phyloP scores from a whole-genome alignment of 306 rosid species.

The Prunus salicina region DNA sequence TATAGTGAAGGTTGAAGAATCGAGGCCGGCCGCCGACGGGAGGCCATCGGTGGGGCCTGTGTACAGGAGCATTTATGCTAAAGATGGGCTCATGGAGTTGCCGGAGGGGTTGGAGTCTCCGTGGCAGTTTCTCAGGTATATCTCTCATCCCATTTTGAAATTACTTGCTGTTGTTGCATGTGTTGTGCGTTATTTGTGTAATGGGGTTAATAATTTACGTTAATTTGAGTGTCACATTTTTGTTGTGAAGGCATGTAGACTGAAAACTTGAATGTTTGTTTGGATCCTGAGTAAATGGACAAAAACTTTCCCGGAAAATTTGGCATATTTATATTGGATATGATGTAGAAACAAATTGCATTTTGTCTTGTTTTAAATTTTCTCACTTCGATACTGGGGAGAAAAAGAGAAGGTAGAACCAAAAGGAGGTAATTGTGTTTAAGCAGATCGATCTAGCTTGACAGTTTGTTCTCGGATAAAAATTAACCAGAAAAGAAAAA shows the following conservation, averaged over 20 bases:
- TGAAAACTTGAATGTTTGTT: background rate
- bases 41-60: conserved; percentile 81
- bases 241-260: background rate
- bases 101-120: conserved; percentile 67
- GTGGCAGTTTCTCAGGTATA: conserved; percentile 85
- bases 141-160: background rate
- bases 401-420: background rate
- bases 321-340: no score
- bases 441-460: no score
- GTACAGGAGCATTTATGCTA: conserved; percentile 78
- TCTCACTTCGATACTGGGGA: no score
- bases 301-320: background rate
- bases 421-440: no score
- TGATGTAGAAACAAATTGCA: no score
- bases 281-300: background rate
- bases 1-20: conserved; percentile 65
- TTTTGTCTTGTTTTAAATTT: no score
- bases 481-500: background rate
- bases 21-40: conserved; percentile 34
- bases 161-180: background rate
- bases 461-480: no score
- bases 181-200: background rate
- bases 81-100: conserved; percentile 58
- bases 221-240: background rate
- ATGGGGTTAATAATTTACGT: background rate